These are phyloP conservation scores for Abortiporus biennis DNA, from an alignment of 1,284 basidiomycete species.

Conservation along the genomic window DNA sequence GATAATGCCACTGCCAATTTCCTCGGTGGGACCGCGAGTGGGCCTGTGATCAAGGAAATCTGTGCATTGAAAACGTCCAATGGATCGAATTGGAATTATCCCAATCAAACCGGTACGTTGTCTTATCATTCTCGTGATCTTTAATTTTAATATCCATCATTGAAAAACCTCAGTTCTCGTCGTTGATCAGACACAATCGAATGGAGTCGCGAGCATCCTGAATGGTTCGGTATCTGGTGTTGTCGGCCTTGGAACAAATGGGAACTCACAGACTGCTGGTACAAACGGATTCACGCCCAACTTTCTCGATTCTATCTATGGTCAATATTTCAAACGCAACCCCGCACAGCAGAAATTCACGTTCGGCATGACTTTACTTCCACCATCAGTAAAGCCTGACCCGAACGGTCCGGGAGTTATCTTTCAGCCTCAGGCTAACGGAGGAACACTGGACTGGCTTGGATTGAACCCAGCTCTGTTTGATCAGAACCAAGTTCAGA, in stretches of 20 bases:
- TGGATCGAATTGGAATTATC: constrained; percentile 27
- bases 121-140: background rate
- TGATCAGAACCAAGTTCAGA: constrained; percentile 23
- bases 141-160: background rate
- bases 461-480: constrained; percentile 22
- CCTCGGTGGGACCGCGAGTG: constrained; percentile 18
- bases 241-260: constrained; percentile 23
- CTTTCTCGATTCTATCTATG: constrained; percentile 22
- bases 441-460: constrained; percentile 27
- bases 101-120: constrained; percentile 32
- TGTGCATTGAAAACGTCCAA: constrained; percentile 23
- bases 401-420: background rate
- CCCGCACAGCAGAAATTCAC: constrained; percentile 19
- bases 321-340: constrained; percentile 18
- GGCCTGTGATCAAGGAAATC: constrained; percentile 28
- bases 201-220: constrained; percentile 6
- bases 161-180: constrained; percentile 15
- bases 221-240: constrained; percentile 18
- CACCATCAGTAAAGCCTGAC: constrained; percentile 17
- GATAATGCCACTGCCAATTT: constrained; percentile 19
- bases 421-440: constrained; percentile 13
- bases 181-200: constrained; percentile 8
- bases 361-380: constrained; percentile 21
- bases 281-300: constrained; percentile 11
- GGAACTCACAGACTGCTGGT: constrained; percentile 8